Percentiles rank a stretch among this genome's conserved stretches.
phyloP scores from a whole-genome alignment of 306 rosid species.

The Comarum palustre region DNA sequence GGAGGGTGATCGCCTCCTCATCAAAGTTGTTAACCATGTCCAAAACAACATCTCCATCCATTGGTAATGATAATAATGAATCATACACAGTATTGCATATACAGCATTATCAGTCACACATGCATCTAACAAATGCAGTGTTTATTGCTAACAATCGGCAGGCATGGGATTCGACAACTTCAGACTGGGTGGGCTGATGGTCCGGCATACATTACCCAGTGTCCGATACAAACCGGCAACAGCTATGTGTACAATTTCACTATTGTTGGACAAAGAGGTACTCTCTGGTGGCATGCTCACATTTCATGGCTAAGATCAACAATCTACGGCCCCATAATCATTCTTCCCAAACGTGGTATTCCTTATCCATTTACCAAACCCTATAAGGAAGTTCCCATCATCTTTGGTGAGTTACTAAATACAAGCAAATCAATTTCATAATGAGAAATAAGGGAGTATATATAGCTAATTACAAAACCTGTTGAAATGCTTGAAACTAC shows the following conservation, averaged over 20 bases:
- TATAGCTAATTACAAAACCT: not conserved
- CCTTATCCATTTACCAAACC: constrained; percentile 45
- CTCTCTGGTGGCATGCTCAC: no score
- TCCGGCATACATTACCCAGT: no score
- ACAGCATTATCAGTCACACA: not conserved
- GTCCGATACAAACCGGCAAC: no score
- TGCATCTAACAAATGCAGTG: not conserved
- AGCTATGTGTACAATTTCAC: no score
- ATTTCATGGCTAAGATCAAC: constrained; percentile 66
- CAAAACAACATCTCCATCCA: constrained; percentile 54
- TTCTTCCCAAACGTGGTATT: constrained; percentile 48
- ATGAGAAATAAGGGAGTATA: not conserved
- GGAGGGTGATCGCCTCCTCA: constrained; percentile 60
- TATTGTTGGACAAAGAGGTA: no score
- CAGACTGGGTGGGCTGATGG: constrained; percentile 62
- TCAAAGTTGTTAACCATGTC: constrained; percentile 55
- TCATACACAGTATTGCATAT: no score
- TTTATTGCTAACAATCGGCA: not conserved
- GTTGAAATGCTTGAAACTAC: constrained; percentile 1
- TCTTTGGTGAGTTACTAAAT: constrained; percentile 4
- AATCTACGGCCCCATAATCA: constrained; percentile 49
- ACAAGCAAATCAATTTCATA: not conserved
- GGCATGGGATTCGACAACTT: constrained; percentile 71
- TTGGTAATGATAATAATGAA: constrained; percentile 54
- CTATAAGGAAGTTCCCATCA: constrained; percentile 17